Percentiles rank a stretch among this genome's conserved stretches.
Conservation (phyloP, 2,329 filamentous ascomycete genomes). For the Fusarium beomiforme region DNA sequence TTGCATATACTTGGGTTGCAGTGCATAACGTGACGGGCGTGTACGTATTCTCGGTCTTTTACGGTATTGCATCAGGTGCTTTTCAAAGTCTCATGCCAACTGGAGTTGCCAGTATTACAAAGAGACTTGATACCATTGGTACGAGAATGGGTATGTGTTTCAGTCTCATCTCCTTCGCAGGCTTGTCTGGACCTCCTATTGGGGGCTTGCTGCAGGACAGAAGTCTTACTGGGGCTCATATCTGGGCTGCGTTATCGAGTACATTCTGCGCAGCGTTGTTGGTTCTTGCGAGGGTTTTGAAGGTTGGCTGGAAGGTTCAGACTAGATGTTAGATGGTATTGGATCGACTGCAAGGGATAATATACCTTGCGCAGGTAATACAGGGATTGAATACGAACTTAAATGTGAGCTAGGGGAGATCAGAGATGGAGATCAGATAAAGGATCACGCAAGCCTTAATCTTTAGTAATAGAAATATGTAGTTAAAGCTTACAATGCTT, state of each 20-base stretch:
- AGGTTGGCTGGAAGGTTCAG: slow-evolving; percentile 32
- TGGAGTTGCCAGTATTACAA: slow-evolving; percentile 52
- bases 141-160: slow-evolving; percentile 56
- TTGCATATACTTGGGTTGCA: slow-evolving; percentile 51
- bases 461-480: too few species aligned
- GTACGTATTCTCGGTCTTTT: slow-evolving; percentile 50
- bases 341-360: too few species aligned
- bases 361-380: too few species aligned
- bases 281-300: slow-evolving; percentile 17
- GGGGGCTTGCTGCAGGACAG: slow-evolving; percentile 44
- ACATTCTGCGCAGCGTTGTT: slow-evolving; percentile 40
- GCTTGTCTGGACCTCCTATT: slow-evolving; percentile 52
- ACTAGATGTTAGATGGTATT: slow-evolving; percentile 25
- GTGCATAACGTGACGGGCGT: slow-evolving; percentile 47
- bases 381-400: too few species aligned
- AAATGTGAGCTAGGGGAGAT: too few species aligned
- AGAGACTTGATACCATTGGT: slow-evolving; percentile 50
- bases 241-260: slow-evolving; percentile 49
- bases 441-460: too few species aligned
- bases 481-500: too few species aligned
- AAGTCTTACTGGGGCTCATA: slow-evolving; percentile 44
- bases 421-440: too few species aligned
- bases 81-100: slow-evolving; percentile 56
- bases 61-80: slow-evolving; percentile 44
- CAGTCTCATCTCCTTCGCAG: slow-evolving; percentile 50